Conservation (phyloP, 2,329 filamentous ascomycete genomes). For the Stachybotrys chlorohalonatus region DNA sequence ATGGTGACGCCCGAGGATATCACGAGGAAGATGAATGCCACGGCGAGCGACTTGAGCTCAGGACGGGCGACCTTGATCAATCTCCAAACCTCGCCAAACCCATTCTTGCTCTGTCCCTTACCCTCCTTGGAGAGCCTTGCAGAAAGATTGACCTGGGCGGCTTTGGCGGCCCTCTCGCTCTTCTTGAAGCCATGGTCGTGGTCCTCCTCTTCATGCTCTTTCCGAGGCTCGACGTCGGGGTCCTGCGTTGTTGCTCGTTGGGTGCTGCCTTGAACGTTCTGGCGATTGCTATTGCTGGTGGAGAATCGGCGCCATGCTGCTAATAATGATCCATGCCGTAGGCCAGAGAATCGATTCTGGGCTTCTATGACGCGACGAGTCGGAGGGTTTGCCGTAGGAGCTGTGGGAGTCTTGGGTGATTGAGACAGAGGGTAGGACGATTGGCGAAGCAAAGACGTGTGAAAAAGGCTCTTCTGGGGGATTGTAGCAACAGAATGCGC, state of each 20-base stretch:
- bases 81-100: slow-evolving; percentile 70
- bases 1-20: slow-evolving; percentile 90
- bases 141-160: slow-evolving; percentile 80
- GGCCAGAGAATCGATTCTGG: neutral
- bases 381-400: neutral
- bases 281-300: slow-evolving; percentile 10
- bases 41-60: slow-evolving; percentile 65
- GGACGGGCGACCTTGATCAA: slow-evolving; percentile 83
- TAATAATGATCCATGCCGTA: neutral
- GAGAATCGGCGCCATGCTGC: slow-evolving; percentile 21
- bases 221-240: slow-evolving; percentile 16
- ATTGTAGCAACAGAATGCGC: neutral
- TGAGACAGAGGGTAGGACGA: neutral
- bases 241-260: slow-evolving; percentile 27
- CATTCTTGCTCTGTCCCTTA: slow-evolving; percentile 47
- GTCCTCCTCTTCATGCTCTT: slow-evolving; percentile 16
- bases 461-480: neutral
- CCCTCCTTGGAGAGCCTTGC: slow-evolving; percentile 83
- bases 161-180: slow-evolving; percentile 78
- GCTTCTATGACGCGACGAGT: neutral
- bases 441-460: neutral
- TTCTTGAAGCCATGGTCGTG: slow-evolving; percentile 43
- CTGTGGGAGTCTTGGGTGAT: neutral
- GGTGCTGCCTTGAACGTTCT: slow-evolving; percentile 13
- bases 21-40: slow-evolving; percentile 78